These are phyloP conservation scores for Neocatenulostroma microsporum DNA, from an alignment of 2,329 filamentous ascomycete species.

Conservation along the genomic window DNA sequence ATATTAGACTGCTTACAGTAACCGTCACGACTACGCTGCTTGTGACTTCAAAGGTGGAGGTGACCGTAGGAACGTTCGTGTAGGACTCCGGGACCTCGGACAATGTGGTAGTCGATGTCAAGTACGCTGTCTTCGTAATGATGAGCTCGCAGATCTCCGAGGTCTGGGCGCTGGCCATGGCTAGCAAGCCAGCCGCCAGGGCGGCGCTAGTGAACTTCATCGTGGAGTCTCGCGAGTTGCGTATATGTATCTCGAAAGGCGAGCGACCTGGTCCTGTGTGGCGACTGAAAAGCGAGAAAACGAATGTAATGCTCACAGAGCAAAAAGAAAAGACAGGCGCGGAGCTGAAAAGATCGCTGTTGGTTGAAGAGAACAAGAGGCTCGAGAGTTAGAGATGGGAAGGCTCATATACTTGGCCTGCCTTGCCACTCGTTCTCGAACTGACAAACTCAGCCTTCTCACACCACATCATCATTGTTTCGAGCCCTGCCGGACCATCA, in stretches of 20 bases:
- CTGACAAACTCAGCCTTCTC: no score
- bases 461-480: no score
- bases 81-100: neutral
- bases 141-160: constrained; percentile 29
- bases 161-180: constrained; percentile 45
- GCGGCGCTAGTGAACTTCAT: constrained; percentile 33
- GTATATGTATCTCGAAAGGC: no score
- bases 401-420: no score
- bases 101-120: constrained; percentile 4
- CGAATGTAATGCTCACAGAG: constrained; percentile 27
- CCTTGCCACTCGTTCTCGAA: no score
- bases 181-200: constrained; percentile 38
- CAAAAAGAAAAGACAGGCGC: constrained; percentile 16
- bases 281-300: no score
- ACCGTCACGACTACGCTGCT: constrained; percentile 6
- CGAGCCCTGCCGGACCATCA: no score
- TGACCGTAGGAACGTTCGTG: constrained; percentile 1
- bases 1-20: constrained; percentile 2
- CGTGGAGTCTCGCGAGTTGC: no score
- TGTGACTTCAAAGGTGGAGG: constrained; percentile 5
- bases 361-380: constrained; percentile 4
- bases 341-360: constrained; percentile 4
- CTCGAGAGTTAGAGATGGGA: no score
- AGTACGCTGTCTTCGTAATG: constrained; percentile 9
- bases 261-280: no score